phyloP scores from a whole-genome alignment of 257 asterid genomes.

The Capsicum chinense region DNA sequence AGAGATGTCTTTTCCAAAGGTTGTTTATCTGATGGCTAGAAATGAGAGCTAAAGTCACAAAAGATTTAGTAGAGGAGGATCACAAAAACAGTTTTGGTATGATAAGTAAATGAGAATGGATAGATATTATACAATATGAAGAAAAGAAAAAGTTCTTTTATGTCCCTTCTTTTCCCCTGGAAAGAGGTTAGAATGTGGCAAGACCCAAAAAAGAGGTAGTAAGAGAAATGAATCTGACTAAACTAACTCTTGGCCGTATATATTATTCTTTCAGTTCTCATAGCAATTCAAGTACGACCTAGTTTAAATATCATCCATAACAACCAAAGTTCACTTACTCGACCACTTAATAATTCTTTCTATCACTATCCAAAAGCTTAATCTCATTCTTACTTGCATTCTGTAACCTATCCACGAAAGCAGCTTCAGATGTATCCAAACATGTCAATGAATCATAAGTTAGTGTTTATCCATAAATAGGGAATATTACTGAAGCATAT shows the following conservation, averaged over 20 bases:
- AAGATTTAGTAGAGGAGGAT: too few relatives aligned
- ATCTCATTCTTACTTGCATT: conserved; percentile 14
- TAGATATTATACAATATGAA: not conserved
- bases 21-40: too few relatives aligned
- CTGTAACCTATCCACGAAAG: conserved; percentile 14
- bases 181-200: not conserved
- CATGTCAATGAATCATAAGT: not conserved
- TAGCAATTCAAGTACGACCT: not conserved
- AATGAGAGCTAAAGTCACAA: too few relatives aligned
- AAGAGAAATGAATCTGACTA: not conserved
- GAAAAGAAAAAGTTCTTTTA: not conserved
- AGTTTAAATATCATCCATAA: conserved; percentile 9
- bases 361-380: not conserved
- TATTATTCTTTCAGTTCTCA: not conserved
- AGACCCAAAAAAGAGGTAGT: not conserved
- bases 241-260: not conserved
- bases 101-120: conserved; percentile 15
- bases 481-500: not conserved
- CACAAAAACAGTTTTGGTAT: too few relatives aligned
- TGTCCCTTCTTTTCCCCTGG: conserved; percentile 8
- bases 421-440: conserved; percentile 8
- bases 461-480: not conserved
- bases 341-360: conserved; percentile 12
- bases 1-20: too few relatives aligned
- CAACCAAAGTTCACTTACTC: not conserved